phyloP scores from a whole-genome alignment of 345 rosid genomes.

The Eutrema japonicum region DNA sequence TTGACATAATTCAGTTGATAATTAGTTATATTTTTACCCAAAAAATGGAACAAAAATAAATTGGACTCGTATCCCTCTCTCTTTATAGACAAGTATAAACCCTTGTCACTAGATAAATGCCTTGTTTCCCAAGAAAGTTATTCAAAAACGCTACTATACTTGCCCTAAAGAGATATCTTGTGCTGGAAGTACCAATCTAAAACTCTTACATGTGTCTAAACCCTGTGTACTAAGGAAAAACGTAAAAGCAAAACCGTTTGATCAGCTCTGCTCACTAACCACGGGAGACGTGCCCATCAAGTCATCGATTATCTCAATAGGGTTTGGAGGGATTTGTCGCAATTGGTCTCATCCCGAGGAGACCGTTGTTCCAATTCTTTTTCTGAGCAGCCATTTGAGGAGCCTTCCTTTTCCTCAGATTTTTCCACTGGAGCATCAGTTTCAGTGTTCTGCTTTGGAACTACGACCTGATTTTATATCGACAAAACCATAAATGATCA shows the following conservation, averaged over 20 bases:
- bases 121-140: conserved; percentile 10
- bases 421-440: conserved; percentile 2
- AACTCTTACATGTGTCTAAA: not conserved
- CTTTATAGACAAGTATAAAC: not conserved
- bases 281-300: too few species aligned
- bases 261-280: too few species aligned
- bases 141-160: not conserved
- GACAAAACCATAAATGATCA: not conserved
- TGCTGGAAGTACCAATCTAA: not conserved
- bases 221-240: not conserved
- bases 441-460: not conserved
- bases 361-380: too few species aligned
- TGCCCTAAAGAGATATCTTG: not conserved
- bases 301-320: not conserved
- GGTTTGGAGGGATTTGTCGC: too few species aligned
- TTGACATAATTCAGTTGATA: not conserved
- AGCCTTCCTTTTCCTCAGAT: conserved; percentile 4
- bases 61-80: not conserved
- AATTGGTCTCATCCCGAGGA: not conserved
- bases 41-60: not conserved
- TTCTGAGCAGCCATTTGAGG: not conserved
- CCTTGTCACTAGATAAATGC: not conserved
- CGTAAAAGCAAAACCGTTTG: not conserved
- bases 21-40: not conserved
- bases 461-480: not conserved